Percentiles rank a stretch among this genome's conserved stretches.
Conservation (phyloP, 1,139 yeast genomes). For the Diutina ranongensis region DNA sequence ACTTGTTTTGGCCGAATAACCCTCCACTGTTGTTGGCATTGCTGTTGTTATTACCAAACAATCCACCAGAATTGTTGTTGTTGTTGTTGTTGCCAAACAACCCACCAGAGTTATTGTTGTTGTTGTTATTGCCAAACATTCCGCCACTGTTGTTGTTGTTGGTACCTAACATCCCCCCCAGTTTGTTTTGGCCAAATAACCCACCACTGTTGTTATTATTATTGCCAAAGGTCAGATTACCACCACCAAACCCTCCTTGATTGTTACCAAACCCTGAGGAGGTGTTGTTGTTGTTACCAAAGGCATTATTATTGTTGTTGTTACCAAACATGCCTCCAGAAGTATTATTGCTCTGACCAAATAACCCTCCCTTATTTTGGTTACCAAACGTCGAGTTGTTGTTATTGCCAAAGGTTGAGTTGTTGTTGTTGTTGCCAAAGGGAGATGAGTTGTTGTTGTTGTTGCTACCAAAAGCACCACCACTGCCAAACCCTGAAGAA, state of each 20-base stretch:
- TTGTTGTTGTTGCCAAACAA: constrained; percentile 1
- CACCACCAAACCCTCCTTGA: neutral
- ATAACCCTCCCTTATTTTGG: neutral
- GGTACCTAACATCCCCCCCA: constrained; percentile 2
- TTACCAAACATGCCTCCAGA: constrained; percentile 12
- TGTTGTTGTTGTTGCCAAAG: constrained; percentile 12
- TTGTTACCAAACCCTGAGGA: neutral
- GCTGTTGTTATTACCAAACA: neutral
- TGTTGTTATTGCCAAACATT: neutral
- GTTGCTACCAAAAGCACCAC: neutral
- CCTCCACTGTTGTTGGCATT: constrained; percentile 9
- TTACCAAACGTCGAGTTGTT: constrained; percentile 9
- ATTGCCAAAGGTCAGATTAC: neutral
- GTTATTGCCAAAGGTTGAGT: constrained; percentile 7
- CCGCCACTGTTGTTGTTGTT: neutral
- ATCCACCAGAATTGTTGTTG: neutral
- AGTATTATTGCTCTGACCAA: constrained; percentile 5
- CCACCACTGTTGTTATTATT: constrained; percentile 6
- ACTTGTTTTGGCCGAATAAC: neutral
- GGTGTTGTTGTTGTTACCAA: constrained; percentile 1
- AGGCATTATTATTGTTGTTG: constrained; percentile 12
- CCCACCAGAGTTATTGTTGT: neutral
- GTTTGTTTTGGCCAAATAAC: neutral
- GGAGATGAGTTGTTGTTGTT: constrained; percentile 7
- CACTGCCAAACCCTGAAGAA: constrained; percentile 11